Percentiles rank a stretch among this genome's conserved stretches.
phyloP scores from a whole-genome alignment of 352 stramenopile genomes.

The Phytophthora hybrid region DNA sequence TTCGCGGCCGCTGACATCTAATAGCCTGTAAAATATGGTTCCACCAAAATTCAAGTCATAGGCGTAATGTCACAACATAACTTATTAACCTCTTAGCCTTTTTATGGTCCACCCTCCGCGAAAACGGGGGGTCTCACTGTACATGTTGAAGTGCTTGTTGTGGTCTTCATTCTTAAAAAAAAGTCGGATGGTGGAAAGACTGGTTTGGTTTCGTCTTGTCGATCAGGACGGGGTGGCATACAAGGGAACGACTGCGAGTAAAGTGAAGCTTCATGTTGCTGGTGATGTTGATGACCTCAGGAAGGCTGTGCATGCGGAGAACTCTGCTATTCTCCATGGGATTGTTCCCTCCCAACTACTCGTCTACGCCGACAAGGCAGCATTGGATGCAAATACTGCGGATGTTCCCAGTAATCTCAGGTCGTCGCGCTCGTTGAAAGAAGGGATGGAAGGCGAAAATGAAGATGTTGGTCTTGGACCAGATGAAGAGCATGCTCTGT shows the following conservation, averaged over 20 bases:
- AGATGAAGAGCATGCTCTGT: neutral
- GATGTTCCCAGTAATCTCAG: neutral
- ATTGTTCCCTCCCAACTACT: neutral
- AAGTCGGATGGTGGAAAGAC: neutral
- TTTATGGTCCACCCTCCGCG: no score
- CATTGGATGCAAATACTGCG: neutral
- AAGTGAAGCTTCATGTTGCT: neutral
- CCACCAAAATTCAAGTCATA: no score
- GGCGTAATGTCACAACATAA: no score
- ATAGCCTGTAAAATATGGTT: no score
- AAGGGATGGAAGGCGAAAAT: neutral
- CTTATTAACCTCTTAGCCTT: no score
- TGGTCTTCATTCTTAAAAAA: neutral
- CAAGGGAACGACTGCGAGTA: neutral
- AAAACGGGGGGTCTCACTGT: no score
- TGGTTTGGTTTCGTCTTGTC: neutral
- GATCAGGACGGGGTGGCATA: neutral
- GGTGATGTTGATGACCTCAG: neutral
- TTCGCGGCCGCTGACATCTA: no score
- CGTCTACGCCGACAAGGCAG: neutral
- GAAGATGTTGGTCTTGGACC: slow-evolving; percentile 1
- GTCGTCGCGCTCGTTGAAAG: neutral
- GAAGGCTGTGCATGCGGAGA: neutral
- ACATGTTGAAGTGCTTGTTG: no score
- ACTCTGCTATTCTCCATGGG: neutral